phyloP scores from a whole-genome alignment of 768 basidiomycete species.

The Paxillus involutus region DNA sequence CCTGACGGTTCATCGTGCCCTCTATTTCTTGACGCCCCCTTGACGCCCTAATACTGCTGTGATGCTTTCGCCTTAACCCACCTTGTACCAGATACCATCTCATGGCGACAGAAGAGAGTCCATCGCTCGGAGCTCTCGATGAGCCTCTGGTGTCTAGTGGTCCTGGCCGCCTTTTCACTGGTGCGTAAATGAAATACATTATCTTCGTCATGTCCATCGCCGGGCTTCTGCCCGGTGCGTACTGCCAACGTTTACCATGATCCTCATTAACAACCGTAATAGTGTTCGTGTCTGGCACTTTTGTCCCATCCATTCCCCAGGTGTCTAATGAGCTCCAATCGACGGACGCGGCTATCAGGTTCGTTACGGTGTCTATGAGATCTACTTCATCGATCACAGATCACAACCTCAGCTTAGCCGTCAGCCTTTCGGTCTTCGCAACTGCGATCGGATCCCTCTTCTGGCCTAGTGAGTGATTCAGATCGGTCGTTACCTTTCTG shows the following conservation, averaged over 20 bases:
- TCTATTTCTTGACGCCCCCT: too few species aligned
- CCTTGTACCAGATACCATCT: neutral
- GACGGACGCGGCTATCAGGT: constrained; percentile 56
- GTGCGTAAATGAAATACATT: constrained; percentile 45
- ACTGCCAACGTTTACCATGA: neutral
- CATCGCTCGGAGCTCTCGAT: too few species aligned
- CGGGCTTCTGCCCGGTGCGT: constrained; percentile 55
- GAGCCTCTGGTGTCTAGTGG: neutral
- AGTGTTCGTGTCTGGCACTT: constrained; percentile 68
- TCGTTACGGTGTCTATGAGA: neutral
- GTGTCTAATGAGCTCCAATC: constrained; percentile 57
- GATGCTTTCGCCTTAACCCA: neutral
- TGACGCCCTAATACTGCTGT: too few species aligned
- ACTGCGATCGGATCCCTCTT: constrained; percentile 43
- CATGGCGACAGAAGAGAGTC: constrained; percentile 2
- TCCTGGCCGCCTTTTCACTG: constrained; percentile 45
- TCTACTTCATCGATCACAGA: neutral
- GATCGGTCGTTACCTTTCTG: constrained; percentile 66
- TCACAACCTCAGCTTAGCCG: constrained; percentile 34
- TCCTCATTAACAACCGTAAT: neutral
- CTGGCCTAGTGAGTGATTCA: constrained; percentile 38
- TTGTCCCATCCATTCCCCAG: too few species aligned
- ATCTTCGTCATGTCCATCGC: constrained; percentile 53
- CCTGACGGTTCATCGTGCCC: too few species aligned
- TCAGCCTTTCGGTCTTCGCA: constrained; percentile 46